Base-by-base conservation (phyloP, 2,329 filamentous ascomycete species). In the Epichloe sp. region DNA sequence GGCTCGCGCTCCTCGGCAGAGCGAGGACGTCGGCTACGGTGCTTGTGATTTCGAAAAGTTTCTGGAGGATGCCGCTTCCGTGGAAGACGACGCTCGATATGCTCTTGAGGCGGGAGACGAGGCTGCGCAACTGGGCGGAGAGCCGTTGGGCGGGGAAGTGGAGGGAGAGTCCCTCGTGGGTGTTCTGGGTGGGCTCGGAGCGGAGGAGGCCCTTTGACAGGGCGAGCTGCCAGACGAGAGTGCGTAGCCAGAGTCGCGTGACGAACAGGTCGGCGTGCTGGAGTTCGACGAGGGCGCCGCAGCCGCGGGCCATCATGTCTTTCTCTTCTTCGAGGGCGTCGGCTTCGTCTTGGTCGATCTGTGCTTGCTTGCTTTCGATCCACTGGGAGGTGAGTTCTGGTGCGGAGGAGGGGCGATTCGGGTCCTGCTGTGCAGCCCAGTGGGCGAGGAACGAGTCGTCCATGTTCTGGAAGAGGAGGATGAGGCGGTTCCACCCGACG, bases 11-110 rank as follows among this genome's bases (percentile, higher is more conserved):
- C 6, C 70, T 67, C 0, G 74, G 73, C 14, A 79, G 64, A 44
- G 76, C 73, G 21, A 80, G 68, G 2, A 81, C 77, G 55, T 80
- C 77, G 8, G 77, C 76, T 44, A 80, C 76, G 2, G 76, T 79
- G 58, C 76, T 78, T 0, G 76, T 75, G 54, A 81, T 77, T 57
- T 81, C 78, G 51, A 81, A 78, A 4, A 81, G 65, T 59, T 81
- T 81, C 54, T 78, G 73, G 49, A 79, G 65, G 50, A 81, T 77
- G 21, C 74, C 74, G 38, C 69, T 75, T 7, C 78, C 77, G 56
- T 81, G 76, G 4, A 77, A 72, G 31, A 72, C 72, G 52, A 80
- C 72, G 49, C 72, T 73, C 38, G 65, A 62, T 17, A 66, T 61
- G 52, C 61, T 68, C 5, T 62, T 59, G 1, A 71, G 56, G 2